Evolutionary conservation across 2,329 filamentous ascomycete genomes (phyloP), one percentile per base, ranked within the genome.

Genomic region (Domatiomyces catenatus): DNA sequence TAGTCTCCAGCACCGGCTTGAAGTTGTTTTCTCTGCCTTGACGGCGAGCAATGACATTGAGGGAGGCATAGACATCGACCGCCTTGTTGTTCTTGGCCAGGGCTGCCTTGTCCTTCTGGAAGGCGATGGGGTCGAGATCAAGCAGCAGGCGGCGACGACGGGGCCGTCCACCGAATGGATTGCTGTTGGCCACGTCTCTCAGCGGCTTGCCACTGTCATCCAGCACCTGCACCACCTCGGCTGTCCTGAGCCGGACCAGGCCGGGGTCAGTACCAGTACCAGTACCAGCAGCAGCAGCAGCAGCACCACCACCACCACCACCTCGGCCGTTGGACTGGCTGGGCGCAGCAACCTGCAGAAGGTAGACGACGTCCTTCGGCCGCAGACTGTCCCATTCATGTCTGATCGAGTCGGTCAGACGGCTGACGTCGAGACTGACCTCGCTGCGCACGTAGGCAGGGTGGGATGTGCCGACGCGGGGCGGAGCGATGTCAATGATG

Each of bases 1-100:
- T 93, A 1, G 89, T 94, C 60, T 95, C 86, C 36, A 98, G 73
- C 8, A 98, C 82, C 8, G 89, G 81, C 62, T 86, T 93, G 73
- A 98, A 98, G 66, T 98, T 98, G 69, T 98, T 98, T 67, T 98
- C 92, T 53, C 89, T 76, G 24, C 86, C 83, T 63, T 80, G 83
- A 58, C 92, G 78, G 52, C 92, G 82, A 48, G 94, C 75, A 50
- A 98, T 71, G 42, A 96, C 69, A 62, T 98, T 98, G 61, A 98
- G 81, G 32, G 75, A 75, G 45, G 86, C 81, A 65, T 95, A 95
- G 3, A 93, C 73, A 60, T 94, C 84, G 3, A 93, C 73, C 60
- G 94, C 32, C 2, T 39, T 39, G 32, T 39, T 39, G 0, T 77
- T 72, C 60, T 84, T 84, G n/a, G 81, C 84, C 52, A 75, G 72